phyloP scores from a whole-genome alignment of 2,329 filamentous ascomycete species.

The Ophiostoma ips region DNA sequence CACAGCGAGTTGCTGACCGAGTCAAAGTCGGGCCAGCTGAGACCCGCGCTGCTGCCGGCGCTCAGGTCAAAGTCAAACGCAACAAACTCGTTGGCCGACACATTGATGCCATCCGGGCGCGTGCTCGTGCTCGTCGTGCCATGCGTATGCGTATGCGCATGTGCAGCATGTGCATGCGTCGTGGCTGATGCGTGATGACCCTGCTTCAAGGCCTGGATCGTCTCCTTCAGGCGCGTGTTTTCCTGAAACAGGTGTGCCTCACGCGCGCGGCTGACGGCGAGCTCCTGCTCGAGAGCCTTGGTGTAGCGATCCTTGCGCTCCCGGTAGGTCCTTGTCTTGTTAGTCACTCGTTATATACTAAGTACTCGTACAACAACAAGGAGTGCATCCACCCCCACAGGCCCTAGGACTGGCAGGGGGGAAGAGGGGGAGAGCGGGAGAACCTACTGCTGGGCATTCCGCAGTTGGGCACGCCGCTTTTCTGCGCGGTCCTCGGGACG shows the following conservation, averaged over 20 bases:
- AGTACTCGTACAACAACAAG: too few relatives aligned
- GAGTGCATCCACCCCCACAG: too few relatives aligned
- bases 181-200: not conserved
- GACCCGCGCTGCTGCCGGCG: not conserved
- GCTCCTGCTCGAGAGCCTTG: slow-evolving; percentile 8
- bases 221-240: slow-evolving; percentile 1
- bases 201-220: not conserved
- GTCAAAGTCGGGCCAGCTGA: not conserved
- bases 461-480: slow-evolving; percentile 7
- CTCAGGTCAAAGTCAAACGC: not conserved
- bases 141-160: too few relatives aligned
- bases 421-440: too few relatives aligned
- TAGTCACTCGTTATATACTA: not conserved
- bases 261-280: slow-evolving; percentile 2
- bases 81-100: not conserved
- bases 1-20: not conserved
- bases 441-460: slow-evolving; percentile 6
- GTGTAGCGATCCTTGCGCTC: slow-evolving; percentile 9
- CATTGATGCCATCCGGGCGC: not conserved
- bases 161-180: too few relatives aligned
- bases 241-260: slow-evolving; percentile 2
- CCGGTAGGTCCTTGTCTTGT: slow-evolving; percentile 4
- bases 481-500: slow-evolving; percentile 4
- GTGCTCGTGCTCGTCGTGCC: too few relatives aligned
- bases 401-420: too few relatives aligned